phyloP scores from a whole-genome alignment of 2,329 filamentous ascomycete genomes.

The Arthrobotrys entomopaga region DNA sequence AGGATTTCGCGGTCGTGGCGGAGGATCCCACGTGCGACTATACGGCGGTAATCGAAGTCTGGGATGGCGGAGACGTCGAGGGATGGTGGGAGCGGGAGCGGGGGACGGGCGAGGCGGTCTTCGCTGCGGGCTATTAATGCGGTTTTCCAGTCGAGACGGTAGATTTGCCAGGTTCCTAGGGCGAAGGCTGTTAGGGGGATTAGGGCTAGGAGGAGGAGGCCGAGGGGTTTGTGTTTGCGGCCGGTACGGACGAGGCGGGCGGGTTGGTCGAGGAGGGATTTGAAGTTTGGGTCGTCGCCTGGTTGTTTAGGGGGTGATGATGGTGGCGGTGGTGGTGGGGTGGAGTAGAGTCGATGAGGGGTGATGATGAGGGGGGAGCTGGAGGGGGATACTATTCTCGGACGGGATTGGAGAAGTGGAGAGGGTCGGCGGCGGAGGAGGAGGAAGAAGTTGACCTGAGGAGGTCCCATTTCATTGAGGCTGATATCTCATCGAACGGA shows the following conservation, averaged over 20 bases:
- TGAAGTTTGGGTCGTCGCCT: conserved; percentile 36
- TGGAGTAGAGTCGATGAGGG: conserved; percentile 20
- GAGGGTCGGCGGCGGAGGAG: background rate
- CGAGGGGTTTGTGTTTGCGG: conserved; percentile 75
- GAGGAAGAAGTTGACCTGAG: conserved; percentile 24
- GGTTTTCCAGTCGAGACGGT: conserved; percentile 92
- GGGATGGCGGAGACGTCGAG: conserved; percentile 82
- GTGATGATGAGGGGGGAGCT: conserved; percentile 39
- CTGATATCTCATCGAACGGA: conserved; percentile 11
- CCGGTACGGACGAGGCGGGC: conserved; percentile 79
- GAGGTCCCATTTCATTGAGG: conserved; percentile 6
- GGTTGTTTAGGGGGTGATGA: conserved; percentile 30
- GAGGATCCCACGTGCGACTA: conserved; percentile 77
- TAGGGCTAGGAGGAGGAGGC: conserved; percentile 81
- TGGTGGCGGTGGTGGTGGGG: background rate
- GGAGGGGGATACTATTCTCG: conserved; percentile 27
- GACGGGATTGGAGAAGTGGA: background rate
- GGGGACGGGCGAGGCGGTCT: conserved; percentile 76
- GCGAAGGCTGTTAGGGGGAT: conserved; percentile 92
- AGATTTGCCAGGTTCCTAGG: conserved; percentile 94
- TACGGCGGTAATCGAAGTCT: conserved; percentile 91
- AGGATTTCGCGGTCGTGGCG: conserved; percentile 96
- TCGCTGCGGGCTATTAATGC: conserved; percentile 90
- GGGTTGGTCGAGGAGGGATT: conserved; percentile 85
- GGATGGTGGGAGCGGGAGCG: conserved; percentile 83